phyloP scores from a whole-genome alignment of 2,329 filamentous ascomycete species.

The Didymella lethalis region DNA sequence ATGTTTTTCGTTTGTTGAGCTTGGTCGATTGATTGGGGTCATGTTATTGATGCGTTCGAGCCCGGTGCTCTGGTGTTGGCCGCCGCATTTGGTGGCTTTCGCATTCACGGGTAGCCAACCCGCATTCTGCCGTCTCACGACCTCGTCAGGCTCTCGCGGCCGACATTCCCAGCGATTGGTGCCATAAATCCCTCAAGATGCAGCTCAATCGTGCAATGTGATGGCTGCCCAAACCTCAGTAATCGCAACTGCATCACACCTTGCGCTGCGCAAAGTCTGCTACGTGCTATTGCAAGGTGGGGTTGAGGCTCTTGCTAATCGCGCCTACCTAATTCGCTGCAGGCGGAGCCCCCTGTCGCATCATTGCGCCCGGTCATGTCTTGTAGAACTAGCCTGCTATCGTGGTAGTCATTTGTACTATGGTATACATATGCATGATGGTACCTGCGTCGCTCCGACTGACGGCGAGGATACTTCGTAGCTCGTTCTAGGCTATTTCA shows the following conservation, averaged over 20 bases:
- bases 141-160: slow-evolving; percentile 12
- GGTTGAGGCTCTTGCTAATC: slow-evolving; percentile 12
- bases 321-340: slow-evolving; percentile 15
- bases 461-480: slow-evolving; percentile 27
- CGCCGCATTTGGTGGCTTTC: slow-evolving; percentile 11
- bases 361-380: slow-evolving; percentile 8
- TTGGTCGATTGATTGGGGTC: background rate
- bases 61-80: slow-evolving; percentile 15
- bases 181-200: slow-evolving; percentile 19
- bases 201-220: slow-evolving; percentile 1
- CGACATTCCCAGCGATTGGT: slow-evolving; percentile 16
- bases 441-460: slow-evolving; percentile 37
- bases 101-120: slow-evolving; percentile 11
- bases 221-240: background rate
- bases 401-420: slow-evolving; percentile 18
- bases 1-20: background rate
- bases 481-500: slow-evolving; percentile 15
- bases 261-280: background rate
- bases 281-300: slow-evolving; percentile 2
- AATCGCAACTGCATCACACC: background rate
- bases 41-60: background rate
- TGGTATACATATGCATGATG: slow-evolving; percentile 21
- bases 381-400: slow-evolving; percentile 16
- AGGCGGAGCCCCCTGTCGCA: slow-evolving; percentile 8
- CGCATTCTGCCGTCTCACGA: slow-evolving; percentile 19